Conservation (phyloP, 2,329 filamentous ascomycete genomes). For the Alternaria ethzedia region DNA sequence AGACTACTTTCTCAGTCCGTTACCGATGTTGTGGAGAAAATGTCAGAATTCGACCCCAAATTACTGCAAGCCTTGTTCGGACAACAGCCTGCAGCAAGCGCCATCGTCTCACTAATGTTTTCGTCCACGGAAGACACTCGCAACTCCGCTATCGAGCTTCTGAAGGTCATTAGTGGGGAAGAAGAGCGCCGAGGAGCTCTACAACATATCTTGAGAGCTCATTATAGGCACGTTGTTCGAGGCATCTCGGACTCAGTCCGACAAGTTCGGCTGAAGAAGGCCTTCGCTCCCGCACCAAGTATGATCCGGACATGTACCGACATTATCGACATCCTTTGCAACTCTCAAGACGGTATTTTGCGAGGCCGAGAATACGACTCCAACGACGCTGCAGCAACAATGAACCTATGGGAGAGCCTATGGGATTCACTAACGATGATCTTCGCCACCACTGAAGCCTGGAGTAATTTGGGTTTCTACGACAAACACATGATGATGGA, state of each 20-base stretch:
- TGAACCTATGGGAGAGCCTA: slow-evolving; percentile 81
- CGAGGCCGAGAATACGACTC: slow-evolving; percentile 63
- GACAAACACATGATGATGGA: slow-evolving; percentile 79
- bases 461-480: slow-evolving; percentile 75
- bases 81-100: slow-evolving; percentile 71
- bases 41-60: slow-evolving; percentile 75
- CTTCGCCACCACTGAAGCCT: slow-evolving; percentile 81
- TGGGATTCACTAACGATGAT: slow-evolving; percentile 84
- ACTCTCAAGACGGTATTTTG: slow-evolving; percentile 67
- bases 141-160: slow-evolving; percentile 78
- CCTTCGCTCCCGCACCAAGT: slow-evolving; percentile 65
- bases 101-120: slow-evolving; percentile 79
- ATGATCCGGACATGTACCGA: slow-evolving; percentile 68
- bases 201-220: slow-evolving; percentile 63
- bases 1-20: slow-evolving; percentile 67
- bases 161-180: slow-evolving; percentile 82
- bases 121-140: slow-evolving; percentile 81
- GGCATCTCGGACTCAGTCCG: slow-evolving; percentile 64
- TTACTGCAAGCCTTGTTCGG: slow-evolving; percentile 74
- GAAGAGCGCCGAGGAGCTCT: slow-evolving; percentile 66
- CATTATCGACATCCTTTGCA: slow-evolving; percentile 68
- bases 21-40: slow-evolving; percentile 74
- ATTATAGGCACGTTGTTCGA: slow-evolving; percentile 63
- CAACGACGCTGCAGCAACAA: slow-evolving; percentile 69
- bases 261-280: slow-evolving; percentile 61